Base-by-base conservation (phyloP, 108 stramenopile genomes). In the Stephanodiscus minutulus region DNA sequence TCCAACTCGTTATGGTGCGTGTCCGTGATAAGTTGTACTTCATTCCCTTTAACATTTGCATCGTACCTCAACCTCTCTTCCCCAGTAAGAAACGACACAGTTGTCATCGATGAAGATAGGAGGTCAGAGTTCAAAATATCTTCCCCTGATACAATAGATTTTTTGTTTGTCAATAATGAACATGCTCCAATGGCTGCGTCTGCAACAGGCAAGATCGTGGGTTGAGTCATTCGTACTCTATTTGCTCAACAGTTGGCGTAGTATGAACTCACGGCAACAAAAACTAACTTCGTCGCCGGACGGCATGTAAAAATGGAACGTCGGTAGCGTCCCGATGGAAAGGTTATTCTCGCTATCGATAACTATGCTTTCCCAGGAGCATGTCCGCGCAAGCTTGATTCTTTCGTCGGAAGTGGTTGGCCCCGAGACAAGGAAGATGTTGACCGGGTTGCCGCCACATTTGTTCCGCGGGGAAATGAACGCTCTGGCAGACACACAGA, bases 151-250 rank as follows among this genome's bases (percentile, higher is more conserved):
- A 68, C 52, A 15, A 67, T 27, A 7, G 20, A 46, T 31, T 66
- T 7, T 61, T 79, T 64, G 21, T 61, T 61, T 41, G 72, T 66
- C 21, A 79, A 37, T 44, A 68, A 67, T 10, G 77, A 44, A 59
- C 66, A 61, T 3, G 76, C 88, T 31, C 88, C 91, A 62, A 92
- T 80, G 48, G 88, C 89, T 25, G 89, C 91, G 80, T 93, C 85
- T 37, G 89, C 79, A 64, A 64, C 44, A 64, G 63, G 31, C 31
- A 31, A 3, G 31, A 2, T 5, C 6, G 3, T 12, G 25, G 24
- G 55, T 28, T 28, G 47, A 64, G 12, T 27, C 20, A 52, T 1
- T 1, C 50, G 10, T 52, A 28, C 12, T 28, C 22, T 28, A 55
- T 21, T 8, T 52, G 18, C 54, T 25, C 7, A 22, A 2, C 21